Base-by-base conservation (phyloP, 495 filamentous ascomycete species). In the Haplographium delicatum region DNA sequence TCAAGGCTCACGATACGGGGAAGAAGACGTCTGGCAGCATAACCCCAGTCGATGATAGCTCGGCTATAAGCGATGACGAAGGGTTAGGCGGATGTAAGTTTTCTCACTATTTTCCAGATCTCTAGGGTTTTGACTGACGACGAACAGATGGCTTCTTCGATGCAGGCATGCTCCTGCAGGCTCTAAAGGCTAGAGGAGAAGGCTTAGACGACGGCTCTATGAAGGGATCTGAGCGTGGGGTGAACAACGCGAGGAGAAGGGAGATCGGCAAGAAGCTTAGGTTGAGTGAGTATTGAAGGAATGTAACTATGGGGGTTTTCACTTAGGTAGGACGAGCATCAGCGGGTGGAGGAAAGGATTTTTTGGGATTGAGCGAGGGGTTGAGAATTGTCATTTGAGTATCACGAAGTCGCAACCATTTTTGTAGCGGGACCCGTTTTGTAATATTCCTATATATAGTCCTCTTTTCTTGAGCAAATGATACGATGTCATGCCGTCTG, bases 111-210 rank as follows among this genome's bases (percentile, higher is more conserved):
- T 24, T 27, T 44, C 22, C 42, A 38, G 42, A 19, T 24, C 11
- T 30, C 15, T 13, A 11, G 27, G 11, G 7, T 25, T 27, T 16
- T 16, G n/a, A 11, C 19, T 20, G 24, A 51, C 5, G 20, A 31
- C 13, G 15, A 7, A 47, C 58, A 96, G 90, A 96, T 73, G 90
- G 90, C 30, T 95, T 96, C 75, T 96, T 96, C 68, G 90, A 96
- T 68, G 88, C 90, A 2, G 90, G 90, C 26, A 91, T 95, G 88
- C 77, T 96, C 5, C 74, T 91, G 6, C 86, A 91, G 65, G 90
- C 89, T 8, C 78, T 95, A 23, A 91, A 90, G 64, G 84, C 73
- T 13, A 61, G 76, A 28, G 59, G 59, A 2, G 59, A 58, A 19
- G 51, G 40, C 3, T 19, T 45, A 1, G 51, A 53, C n/a, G 59